Base-by-base conservation (phyloP, 257 asterid genomes). In the Craterostigma plantagineum region DNA sequence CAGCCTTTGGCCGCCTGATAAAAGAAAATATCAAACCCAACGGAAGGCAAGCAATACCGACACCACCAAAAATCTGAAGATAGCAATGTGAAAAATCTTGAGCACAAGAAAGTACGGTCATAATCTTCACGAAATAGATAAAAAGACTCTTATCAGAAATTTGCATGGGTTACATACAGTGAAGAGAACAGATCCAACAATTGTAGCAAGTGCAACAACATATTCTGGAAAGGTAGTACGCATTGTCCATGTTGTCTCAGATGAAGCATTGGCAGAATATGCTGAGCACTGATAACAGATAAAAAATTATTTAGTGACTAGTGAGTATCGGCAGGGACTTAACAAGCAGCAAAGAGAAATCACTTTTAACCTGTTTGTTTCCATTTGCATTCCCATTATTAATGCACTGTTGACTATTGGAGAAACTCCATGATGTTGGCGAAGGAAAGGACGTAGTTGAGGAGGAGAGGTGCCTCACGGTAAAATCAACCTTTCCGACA, bases 1-100 rank as follows among this genome's bases (percentile, higher is more conserved):
- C 99, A 58, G 99, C 99, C 91, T 77, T 90, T 44, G 99, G 99
- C 51, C 99, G 94, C 58, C 95, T 77, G 55, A 83, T 42, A 66
- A 90, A 90, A 42, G 99, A 79, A 67, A 71, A 79, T 59, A 90
- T 77, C 45, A 90, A 86, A 50, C 99, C 94, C 70, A 90, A 50
- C 9, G 99, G 99, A 23, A 83, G 90, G 73, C 92, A 80, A 41
- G 94, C 92, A 59, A 90, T 90, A 64, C 99, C 99, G 49, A 90
- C 91, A 45, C 99, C 99, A 43, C 99, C 95, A 69, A 90, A 90
- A 18, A 90, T 79, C 99, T 90, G 83, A 38, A 63, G 12, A 64
- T 33, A 36, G 18, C 49, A 17, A 53, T 27, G 38, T 39, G 53
- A 15, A 53, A 59, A 8, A 17, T 14, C 14, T 1, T 14, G 45